A percentile compares a stretch with the other conserved stretches of the same genome.
Evolutionary conservation across 768 basidiomycete genomes (phyloP).

Genomic region (Leccinum ochraceum): DNA sequence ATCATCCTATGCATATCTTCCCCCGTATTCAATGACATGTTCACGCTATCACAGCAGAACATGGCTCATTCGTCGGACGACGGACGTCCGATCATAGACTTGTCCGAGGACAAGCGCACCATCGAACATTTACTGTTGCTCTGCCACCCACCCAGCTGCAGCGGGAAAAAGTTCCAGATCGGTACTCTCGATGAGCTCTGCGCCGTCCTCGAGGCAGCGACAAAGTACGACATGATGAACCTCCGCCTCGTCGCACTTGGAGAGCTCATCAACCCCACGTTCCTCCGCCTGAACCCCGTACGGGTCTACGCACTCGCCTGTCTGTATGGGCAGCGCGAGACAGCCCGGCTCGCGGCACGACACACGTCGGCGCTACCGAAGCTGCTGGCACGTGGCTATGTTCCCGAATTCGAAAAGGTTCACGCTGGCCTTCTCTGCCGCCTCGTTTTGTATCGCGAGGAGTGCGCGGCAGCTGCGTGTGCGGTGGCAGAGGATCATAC

Average conservation of each 20-base stretch:
- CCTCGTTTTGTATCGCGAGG: constrained; percentile 15
- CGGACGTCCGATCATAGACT: constrained; percentile 8
- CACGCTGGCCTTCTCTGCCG: constrained; percentile 5
- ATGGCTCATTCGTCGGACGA: neutral
- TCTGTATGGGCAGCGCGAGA: constrained; percentile 1
- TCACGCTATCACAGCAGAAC: constrained; percentile 11
- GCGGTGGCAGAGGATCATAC: constrained; percentile 6
- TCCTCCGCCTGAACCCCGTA: constrained; percentile 13
- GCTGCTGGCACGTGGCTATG: neutral
- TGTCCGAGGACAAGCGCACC: constrained; percentile 13
- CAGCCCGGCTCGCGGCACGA: constrained; percentile 11
- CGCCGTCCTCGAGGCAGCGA: constrained; percentile 9
- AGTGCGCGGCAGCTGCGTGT: neutral
- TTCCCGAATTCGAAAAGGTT: constrained; percentile 15
- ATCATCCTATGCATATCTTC: constrained; percentile 10
- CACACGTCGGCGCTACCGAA: constrained; percentile 10
- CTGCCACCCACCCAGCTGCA: constrained; percentile 9
- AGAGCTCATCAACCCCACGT: neutral
- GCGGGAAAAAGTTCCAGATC: neutral
- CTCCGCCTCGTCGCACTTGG: neutral
- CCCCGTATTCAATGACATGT: constrained; percentile 17
- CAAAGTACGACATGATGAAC: constrained; percentile 20
- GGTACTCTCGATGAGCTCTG: constrained; percentile 2
- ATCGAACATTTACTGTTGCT: constrained; percentile 11
- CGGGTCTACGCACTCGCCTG: constrained; percentile 16